Base-by-base conservation (phyloP, 495 filamentous ascomycete genomes). In the Margaritispora aquatica region DNA sequence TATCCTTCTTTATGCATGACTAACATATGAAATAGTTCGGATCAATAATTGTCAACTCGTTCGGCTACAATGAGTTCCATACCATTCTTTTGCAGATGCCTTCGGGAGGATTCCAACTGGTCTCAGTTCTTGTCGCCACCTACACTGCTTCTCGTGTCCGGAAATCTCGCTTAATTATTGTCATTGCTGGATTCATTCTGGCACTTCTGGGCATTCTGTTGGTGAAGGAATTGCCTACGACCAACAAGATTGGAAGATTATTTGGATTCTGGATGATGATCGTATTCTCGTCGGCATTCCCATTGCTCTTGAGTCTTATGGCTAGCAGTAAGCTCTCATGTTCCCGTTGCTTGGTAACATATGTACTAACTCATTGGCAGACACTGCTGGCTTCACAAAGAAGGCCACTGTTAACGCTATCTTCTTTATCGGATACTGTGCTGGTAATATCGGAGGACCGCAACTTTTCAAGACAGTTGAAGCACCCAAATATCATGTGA, bases 231-330 rank as follows among this genome's bases (percentile, higher is more conserved):
- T 22, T 50, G 3, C 47, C 47, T 11, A 50, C 11, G 3, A 50
- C 3, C 5, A 50, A 50, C 24, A 50, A 50, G 24, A 50, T 50
- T 26, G 47, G 47, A 50, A 50, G 47, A 26, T 17, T 50, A 10
- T 50, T 50, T 24, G 47, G 47, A 3, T 50, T 50, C 21, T 50
- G 47, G 47, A 50, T 50, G 47, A 50, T 50, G 47, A 50, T 50
- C n/a, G 24, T 50, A 2, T 50, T 50, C n/a, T 50, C 47, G 5
- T 24, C 21, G 21, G 47, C 47, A 24, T 50, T 50, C n/a, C 47
- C 47, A 26, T 50, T 50, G 21, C 26, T 50, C 5, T 26, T 50
- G 47, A 50, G 47, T 26, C 24, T 50, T 11, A 50, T 50, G 47
- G 47, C 47, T 11, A 50, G 47, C 24, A 50, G 47, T 50, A 50